Conservation (phyloP, 2,329 filamentous ascomycete species). For the Aspergillus sojae region DNA sequence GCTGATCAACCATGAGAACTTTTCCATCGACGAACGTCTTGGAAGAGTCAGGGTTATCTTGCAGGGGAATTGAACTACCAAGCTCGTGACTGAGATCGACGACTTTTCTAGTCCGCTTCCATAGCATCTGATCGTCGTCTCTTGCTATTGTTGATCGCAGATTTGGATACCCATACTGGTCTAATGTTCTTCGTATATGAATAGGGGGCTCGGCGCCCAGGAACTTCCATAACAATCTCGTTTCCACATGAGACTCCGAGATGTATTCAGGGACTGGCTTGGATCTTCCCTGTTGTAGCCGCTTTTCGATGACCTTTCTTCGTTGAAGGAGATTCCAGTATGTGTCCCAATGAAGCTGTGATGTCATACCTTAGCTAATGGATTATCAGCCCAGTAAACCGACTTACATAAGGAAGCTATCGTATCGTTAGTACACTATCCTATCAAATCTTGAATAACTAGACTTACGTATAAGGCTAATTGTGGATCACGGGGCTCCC, state of each 20-base stretch:
- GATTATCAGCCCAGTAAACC: background rate
- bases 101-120: conserved; percentile 62
- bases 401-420: conserved; percentile 34
- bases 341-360: conserved; percentile 64
- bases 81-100: conserved; percentile 42
- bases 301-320: conserved; percentile 56
- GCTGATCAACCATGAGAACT: conserved; percentile 69
- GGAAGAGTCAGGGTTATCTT: conserved; percentile 18
- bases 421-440: conserved; percentile 1
- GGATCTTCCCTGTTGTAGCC: conserved; percentile 57
- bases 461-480: conserved; percentile 35
- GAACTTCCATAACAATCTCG: conserved; percentile 65
- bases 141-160: conserved; percentile 62
- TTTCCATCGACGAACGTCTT: conserved; percentile 35
- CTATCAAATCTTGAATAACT: background rate
- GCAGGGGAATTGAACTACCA: conserved; percentile 44
- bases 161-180: conserved; percentile 66
- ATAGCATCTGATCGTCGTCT: conserved; percentile 69
- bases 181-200: conserved; percentile 63
- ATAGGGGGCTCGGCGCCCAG: conserved; percentile 63
- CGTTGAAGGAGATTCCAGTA: conserved; percentile 61
- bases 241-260: conserved; percentile 57
- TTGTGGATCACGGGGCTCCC: conserved; percentile 23
- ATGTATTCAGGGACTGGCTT: conserved; percentile 60
- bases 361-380: background rate